These are phyloP conservation scores for Fraxinus greggii DNA, from an alignment of 305 asterid genomes.

Conservation along the genomic window DNA sequence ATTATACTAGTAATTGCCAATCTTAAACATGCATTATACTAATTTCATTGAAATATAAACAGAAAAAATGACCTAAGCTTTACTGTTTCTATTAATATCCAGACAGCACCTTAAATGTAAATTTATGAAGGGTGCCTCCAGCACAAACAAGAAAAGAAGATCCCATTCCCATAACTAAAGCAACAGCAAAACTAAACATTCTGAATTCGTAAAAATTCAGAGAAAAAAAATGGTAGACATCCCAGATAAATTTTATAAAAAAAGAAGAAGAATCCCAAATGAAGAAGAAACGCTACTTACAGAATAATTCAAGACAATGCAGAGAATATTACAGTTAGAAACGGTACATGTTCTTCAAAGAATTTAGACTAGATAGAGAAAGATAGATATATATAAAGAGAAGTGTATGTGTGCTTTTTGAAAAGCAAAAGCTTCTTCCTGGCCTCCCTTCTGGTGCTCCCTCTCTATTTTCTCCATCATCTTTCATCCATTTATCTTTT, in stretches of 20 bases:
- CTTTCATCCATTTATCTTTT: neutral
- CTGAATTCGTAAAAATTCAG: neutral
- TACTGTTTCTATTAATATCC: neutral
- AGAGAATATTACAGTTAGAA: slow-evolving; percentile 5
- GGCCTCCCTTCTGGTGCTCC: slow-evolving; percentile 25
- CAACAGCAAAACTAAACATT: neutral
- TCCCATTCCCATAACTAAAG: slow-evolving; percentile 18
- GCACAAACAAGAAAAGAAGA: slow-evolving; percentile 16
- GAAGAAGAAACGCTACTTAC: neutral
- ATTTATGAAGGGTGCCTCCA: neutral
- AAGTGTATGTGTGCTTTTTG: slow-evolving; percentile 51
- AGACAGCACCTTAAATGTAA: neutral
- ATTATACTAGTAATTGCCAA: neutral
- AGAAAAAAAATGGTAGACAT: slow-evolving; percentile 4
- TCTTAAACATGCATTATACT: neutral
- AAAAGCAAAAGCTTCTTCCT: slow-evolving; percentile 70
- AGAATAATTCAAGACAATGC: slow-evolving; percentile 12
- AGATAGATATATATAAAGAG: slow-evolving; percentile 28
- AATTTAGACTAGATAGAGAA: slow-evolving; percentile 22
- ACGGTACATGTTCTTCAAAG: slow-evolving; percentile 33
- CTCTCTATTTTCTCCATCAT: neutral
- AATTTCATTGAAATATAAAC: neutral
- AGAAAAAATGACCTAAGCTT: neutral
- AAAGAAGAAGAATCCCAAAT: neutral
- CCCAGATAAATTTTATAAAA: slow-evolving; percentile 1